Conservation (phyloP, 768 basidiomycete genomes). For the Lentinula sp. region DNA sequence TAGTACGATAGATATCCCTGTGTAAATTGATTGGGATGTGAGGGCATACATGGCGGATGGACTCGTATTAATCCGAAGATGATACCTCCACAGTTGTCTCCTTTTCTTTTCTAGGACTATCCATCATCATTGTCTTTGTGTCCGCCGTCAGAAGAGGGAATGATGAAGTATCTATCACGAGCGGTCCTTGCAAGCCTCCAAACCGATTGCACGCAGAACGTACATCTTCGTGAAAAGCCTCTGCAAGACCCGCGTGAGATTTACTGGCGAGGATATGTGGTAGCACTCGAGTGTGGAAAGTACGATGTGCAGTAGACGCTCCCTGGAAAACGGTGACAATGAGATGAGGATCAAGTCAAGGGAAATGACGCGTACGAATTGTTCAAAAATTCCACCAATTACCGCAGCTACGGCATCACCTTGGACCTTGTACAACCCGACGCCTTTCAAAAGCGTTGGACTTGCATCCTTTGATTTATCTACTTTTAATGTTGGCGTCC, state of each 20-base stretch:
- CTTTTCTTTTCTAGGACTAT: neutral
- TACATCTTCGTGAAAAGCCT: slow-evolving; percentile 44
- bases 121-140: neutral
- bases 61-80: neutral
- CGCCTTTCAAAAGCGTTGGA: slow-evolving; percentile 36
- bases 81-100: neutral
- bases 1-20: neutral
- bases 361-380: slow-evolving; percentile 53
- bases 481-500: slow-evolving; percentile 55
- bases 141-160: neutral
- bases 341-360: neutral
- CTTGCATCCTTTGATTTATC: slow-evolving; percentile 24
- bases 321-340: slow-evolving; percentile 27
- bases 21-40: neutral
- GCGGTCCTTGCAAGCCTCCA: slow-evolving; percentile 37
- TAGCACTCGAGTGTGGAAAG: slow-evolving; percentile 45
- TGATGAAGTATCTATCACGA: neutral
- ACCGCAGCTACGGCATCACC: slow-evolving; percentile 75
- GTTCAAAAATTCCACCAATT: slow-evolving; percentile 71
- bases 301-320: slow-evolving; percentile 38
- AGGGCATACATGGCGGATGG: neutral
- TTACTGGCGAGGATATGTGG: slow-evolving; percentile 30
- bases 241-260: slow-evolving; percentile 32
- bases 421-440: slow-evolving; percentile 73
- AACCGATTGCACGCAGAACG: slow-evolving; percentile 36